Evolutionary conservation across 2,329 filamentous ascomycete species (phyloP), one percentile per base, ranked within the genome.

Genomic region (Aspergillus fischeri): DNA sequence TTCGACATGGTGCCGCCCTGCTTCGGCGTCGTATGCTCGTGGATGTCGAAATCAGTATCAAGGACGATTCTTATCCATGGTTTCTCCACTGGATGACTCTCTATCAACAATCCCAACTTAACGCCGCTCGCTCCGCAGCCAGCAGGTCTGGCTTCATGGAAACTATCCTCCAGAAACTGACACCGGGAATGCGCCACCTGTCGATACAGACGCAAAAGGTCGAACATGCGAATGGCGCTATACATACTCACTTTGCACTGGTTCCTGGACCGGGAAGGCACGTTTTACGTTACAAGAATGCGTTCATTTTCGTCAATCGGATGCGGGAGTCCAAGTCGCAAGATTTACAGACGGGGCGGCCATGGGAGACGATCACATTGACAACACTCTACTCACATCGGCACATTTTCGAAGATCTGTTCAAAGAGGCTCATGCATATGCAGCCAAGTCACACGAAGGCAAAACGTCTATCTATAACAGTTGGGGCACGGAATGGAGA

Each of bases 41-140:
- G 67, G 92, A 97, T 68, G 86, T 99, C 67, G 94, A 99, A 75
- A 96, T 99, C 74, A 93, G 90, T 73, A 90, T 91, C 70, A 90
- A 93, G 67, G 94, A 99, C 76, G 86, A 91, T 48, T 92, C 93
- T 1, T 99, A 97, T 72, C 87, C 87, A 44, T 97, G 92, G 93
- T 86, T 99, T 45, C 82, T 99, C 9, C 88, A 92, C 63, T 99
- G 94, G 92, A 89, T 99, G 73, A 92, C 92, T 6, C 83, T 91
- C 55, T 91, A 91, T 63, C 90, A 92, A 52, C 82, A 86, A 54
- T 69, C 78, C 68, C 65, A 90, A 81, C 60, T 88, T 41, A 67
- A 63, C 85, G 58, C 79, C 77, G 57, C 88, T 80, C 52, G 79
- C 76, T 38, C 80, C 68, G 57, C 72, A 51, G 66, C 75, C 57